Base-by-base conservation (phyloP, 163 green algal genomes). In the Volvox carteri region DNA sequence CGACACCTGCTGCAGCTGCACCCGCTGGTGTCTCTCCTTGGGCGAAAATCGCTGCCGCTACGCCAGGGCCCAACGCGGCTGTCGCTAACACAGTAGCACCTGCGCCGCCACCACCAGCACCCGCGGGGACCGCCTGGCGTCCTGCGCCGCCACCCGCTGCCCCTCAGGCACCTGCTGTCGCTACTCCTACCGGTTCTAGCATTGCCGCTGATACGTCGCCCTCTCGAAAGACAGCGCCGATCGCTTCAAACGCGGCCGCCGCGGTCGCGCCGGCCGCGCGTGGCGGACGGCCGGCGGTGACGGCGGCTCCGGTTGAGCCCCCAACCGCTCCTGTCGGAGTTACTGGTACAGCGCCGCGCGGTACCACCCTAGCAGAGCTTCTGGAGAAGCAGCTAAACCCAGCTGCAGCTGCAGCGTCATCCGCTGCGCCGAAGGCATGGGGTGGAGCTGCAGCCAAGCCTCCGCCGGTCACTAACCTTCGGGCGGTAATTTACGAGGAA, bases 351-450 rank as follows among this genome's bases (percentile, higher is more conserved):
- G 84, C 65, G n/a, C 89, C 89, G 2, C 77, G 89, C 9, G 68
- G 70, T 16, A 86, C 89, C 42, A 89, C 78, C 21, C 78, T 92
- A 4, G 84, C 77, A 91, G 93, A 96, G 74, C 93, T 96, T 6
- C 87, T 96, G 52, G 90, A 94, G 44, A 80, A 92, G 75, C 91
- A 95, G 86, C 65, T 94, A 77, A 90, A 85, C 41, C 76, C 85
- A 8, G 72, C 80, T 25, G 56, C 85, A 0, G 44, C 89, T 0
- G 30, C 76, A 14, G 54, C 77, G 33, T 44, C 65, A 5, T 23
- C 67, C 9, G 41, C 67, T 4, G 48, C 41, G 54, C 70, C 70
- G 30, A 84, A 84, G 72, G 90, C 86, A 0, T 90, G 86, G 87
- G 87, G 90, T 58, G 83, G 86, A 33, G 68, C 52, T 7, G 80